Evolutionary conservation across 306 rosid genomes (phyloP).

Genomic region (Inga leiocalycina): DNA sequence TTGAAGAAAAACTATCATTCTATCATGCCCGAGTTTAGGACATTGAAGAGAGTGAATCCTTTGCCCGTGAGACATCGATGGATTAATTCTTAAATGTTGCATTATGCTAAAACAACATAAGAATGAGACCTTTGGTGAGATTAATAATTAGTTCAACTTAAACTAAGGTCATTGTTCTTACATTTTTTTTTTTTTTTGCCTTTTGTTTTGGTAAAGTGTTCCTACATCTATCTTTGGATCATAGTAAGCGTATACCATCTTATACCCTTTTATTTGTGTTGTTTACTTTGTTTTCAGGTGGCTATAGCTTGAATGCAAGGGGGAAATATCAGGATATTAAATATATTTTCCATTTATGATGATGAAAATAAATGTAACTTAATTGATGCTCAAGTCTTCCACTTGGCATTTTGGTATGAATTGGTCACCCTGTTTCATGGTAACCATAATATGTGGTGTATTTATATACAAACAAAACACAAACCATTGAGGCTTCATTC

Average conservation of each 20-base stretch:
- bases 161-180: not conserved
- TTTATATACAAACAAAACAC: not conserved
- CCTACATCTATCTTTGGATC: not conserved
- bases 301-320: conserved; percentile 1
- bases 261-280: not conserved
- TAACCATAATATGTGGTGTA: not conserved
- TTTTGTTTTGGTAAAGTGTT: too few species aligned
- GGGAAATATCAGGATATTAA: conserved; percentile 6
- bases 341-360: conserved; percentile 24
- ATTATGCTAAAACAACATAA: not conserved
- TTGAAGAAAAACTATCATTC: not conserved
- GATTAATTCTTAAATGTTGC: not conserved
- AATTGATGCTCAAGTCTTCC: not conserved
- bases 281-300: conserved; percentile 29
- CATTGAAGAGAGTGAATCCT: not conserved
- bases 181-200: not conserved
- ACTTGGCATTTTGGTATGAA: not conserved
- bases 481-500: not conserved
- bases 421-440: not conserved
- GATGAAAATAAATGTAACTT: conserved; percentile 35
- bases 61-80: not conserved
- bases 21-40: not conserved
- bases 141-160: not conserved
- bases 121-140: not conserved
- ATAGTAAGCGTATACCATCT: not conserved